Evolutionary conservation across 2,329 filamentous ascomycete species (phyloP).

Genomic region (Aphanoascus verrucosus): DNA sequence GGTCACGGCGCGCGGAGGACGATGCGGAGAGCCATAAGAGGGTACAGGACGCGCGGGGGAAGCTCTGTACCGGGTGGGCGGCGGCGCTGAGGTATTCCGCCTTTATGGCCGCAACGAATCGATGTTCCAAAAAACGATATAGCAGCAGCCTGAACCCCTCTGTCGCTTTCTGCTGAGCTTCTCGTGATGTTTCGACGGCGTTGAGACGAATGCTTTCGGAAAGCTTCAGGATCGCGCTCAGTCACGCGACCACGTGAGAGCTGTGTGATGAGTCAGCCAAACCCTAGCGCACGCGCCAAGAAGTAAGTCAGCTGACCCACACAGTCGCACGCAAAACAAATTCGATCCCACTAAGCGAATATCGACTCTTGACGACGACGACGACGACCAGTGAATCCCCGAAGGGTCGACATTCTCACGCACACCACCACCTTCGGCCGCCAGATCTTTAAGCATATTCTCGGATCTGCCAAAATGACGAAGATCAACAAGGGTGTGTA

Average conservation of each 20-base stretch:
- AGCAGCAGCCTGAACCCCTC: neutral
- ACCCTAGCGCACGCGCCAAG: conserved; percentile 13
- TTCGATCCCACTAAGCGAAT: conserved; percentile 9
- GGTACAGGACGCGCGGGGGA: neutral
- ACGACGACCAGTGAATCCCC: conserved; percentile 12
- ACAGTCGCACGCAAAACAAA: conserved; percentile 14
- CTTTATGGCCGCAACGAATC: too few relatives aligned
- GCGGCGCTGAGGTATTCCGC: too few relatives aligned
- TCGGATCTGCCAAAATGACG: conserved; percentile 25
- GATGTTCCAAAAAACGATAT: too few relatives aligned
- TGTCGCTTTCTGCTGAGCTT: neutral
- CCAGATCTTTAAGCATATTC: conserved; percentile 12
- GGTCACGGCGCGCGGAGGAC: neutral
- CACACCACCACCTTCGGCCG: conserved; percentile 11
- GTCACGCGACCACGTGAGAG: neutral
- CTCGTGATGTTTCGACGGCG: neutral
- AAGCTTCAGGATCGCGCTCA: neutral
- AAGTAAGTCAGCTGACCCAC: conserved; percentile 17
- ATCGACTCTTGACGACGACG: conserved; percentile 9
- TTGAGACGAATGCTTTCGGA: neutral
- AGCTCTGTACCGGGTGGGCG: too few relatives aligned
- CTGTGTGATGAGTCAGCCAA: conserved; percentile 11
- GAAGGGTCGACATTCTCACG: conserved; percentile 9
- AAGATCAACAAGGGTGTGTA: conserved; percentile 25
- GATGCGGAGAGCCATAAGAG: neutral